These are phyloP conservation scores for Camillea tinctor DNA, from an alignment of 2,329 filamentous ascomycete genomes.

Conservation along the genomic window DNA sequence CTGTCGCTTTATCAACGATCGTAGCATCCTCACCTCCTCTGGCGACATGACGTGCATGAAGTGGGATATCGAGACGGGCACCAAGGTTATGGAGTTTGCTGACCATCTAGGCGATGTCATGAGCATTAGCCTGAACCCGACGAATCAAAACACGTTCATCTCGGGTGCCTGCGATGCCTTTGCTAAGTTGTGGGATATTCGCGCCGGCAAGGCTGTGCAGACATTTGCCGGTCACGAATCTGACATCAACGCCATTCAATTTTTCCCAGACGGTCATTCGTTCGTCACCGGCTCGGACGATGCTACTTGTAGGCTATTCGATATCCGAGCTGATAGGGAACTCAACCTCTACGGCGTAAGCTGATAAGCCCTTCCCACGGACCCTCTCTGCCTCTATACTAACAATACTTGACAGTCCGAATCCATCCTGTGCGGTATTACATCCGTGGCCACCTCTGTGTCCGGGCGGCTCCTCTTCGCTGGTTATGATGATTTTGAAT, in stretches of 20 bases:
- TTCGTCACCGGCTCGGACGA: constrained; percentile 98
- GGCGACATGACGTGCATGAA: constrained; percentile 99
- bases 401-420: constrained; percentile 65
- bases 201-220: constrained; percentile 96
- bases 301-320: constrained; percentile 94
- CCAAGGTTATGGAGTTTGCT: constrained; percentile 96
- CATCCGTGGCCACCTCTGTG: constrained; percentile 95
- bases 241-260: constrained; percentile 99
- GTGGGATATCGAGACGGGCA: constrained; percentile 98
- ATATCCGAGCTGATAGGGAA: constrained; percentile 90
- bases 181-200: constrained; percentile 98
- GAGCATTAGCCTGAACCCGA: constrained; percentile 99
- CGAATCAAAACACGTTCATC: constrained; percentile 98
- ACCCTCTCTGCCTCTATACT: constrained; percentile 10
- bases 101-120: constrained; percentile 98
- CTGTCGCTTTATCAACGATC: constrained; percentile 98
- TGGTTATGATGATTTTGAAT: constrained; percentile 98
- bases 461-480: constrained; percentile 94
- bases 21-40: constrained; percentile 94
- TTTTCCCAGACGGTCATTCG: constrained; percentile 98
- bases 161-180: constrained; percentile 99
- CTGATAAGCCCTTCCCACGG: constrained; percentile 15
- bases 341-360: constrained; percentile 67
- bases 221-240: constrained; percentile 98
- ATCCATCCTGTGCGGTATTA: constrained; percentile 96